Evolutionary conservation across 2,329 filamentous ascomycete species (phyloP).

Genomic region (Kalmusia sp.): DNA sequence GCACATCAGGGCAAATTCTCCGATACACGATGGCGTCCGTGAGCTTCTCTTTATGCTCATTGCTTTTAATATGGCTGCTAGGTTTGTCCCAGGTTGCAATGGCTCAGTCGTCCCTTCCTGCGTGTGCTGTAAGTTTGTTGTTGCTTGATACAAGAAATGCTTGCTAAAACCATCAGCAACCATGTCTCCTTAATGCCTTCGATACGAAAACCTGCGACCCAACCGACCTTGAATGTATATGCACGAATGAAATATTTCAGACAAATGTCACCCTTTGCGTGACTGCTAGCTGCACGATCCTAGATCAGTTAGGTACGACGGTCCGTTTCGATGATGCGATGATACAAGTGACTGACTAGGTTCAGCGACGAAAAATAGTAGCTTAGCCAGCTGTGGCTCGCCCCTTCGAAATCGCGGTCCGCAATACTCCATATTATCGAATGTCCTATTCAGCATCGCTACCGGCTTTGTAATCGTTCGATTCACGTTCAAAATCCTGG

Average conservation of each 20-base stretch:
- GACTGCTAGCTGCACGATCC: conserved; percentile 25
- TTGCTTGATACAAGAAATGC: neutral
- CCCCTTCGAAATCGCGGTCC: conserved; percentile 47
- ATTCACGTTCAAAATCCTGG: conserved; percentile 45
- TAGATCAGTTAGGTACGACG: conserved; percentile 26
- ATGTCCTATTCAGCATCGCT: conserved; percentile 38
- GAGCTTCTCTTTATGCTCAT: neutral
- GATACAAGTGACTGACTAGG: neutral
- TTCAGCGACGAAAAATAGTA: conserved; percentile 52
- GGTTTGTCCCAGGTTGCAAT: neutral
- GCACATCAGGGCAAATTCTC: neutral
- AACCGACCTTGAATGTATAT: conserved; percentile 29
- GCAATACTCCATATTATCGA: conserved; percentile 41
- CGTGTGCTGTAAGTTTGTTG: neutral
- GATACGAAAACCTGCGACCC: conserved; percentile 24
- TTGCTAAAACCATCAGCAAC: conserved; percentile 10
- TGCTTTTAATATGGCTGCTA: neutral
- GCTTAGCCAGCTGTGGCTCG: conserved; percentile 46
- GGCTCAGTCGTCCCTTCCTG: neutral
- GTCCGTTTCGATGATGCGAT: neutral
- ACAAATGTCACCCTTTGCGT: conserved; percentile 29
- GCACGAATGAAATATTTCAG: conserved; percentile 28
- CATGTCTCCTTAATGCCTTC: conserved; percentile 19
- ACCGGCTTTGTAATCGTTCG: conserved; percentile 44
- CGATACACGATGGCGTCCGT: neutral